phyloP scores from a whole-genome alignment of 2,329 filamentous ascomycete species.

The Tolypocladium ovalisporum region DNA sequence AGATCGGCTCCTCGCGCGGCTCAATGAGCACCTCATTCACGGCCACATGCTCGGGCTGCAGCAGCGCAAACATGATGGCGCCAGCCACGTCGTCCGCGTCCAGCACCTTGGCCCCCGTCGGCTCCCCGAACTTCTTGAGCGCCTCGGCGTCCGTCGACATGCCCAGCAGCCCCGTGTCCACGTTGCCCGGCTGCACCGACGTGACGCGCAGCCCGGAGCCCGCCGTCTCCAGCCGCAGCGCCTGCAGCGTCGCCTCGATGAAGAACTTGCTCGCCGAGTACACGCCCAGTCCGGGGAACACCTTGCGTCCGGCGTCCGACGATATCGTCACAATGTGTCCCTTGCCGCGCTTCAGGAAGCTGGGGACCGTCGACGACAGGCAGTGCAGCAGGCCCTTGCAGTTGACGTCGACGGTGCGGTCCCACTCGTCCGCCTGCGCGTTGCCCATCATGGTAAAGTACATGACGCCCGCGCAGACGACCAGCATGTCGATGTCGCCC shows the following conservation, averaged over 20 bases:
- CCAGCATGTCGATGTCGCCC: constrained; percentile 66
- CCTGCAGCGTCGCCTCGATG: constrained; percentile 71
- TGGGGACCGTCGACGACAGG: constrained; percentile 56
- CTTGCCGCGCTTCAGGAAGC: constrained; percentile 56
- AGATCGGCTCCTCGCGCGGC: constrained; percentile 66
- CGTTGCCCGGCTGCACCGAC: constrained; percentile 67
- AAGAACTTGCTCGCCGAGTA: constrained; percentile 82
- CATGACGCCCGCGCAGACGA: constrained; percentile 76
- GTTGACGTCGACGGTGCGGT: constrained; percentile 74
- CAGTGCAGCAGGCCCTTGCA: constrained; percentile 74
- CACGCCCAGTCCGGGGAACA: constrained; percentile 71
- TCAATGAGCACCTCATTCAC: constrained; percentile 76
- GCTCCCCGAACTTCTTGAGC: constrained; percentile 67
- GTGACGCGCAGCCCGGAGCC: constrained; percentile 65
- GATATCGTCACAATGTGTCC: constrained; percentile 75
- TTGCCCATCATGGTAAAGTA: constrained; percentile 86
- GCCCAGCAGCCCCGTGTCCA: constrained; percentile 58
- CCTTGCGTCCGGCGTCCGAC: constrained; percentile 70
- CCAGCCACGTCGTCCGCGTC: constrained; percentile 61
- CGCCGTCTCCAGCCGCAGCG: constrained; percentile 63
- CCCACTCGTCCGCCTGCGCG: constrained; percentile 62
- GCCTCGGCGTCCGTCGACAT: constrained; percentile 71
- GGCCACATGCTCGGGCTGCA: constrained; percentile 63
- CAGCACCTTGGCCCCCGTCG: constrained; percentile 64
- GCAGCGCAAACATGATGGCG: constrained; percentile 63